Conservation (phyloP, 169 alveolate genomes). For the Plasmodium vinckei region DNA sequence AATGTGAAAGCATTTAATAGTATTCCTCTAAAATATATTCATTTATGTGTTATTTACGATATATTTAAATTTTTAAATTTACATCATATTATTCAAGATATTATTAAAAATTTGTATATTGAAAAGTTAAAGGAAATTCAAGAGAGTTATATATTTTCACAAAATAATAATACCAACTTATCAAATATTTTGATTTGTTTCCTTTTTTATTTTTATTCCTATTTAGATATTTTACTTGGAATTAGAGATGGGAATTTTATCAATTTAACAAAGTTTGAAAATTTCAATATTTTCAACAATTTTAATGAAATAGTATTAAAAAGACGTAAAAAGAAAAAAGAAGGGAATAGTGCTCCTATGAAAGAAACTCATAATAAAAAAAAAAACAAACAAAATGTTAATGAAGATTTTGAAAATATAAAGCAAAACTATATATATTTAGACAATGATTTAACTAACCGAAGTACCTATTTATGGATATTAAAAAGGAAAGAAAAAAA, state of each 20-base stretch:
- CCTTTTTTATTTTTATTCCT: slow-evolving; percentile 40
- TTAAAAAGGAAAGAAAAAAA: not conserved
- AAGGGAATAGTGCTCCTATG: not conserved
- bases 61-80: slow-evolving; percentile 47
- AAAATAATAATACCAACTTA: slow-evolving; percentile 18
- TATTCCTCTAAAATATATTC: slow-evolving; percentile 65
- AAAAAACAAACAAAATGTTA: not conserved
- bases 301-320: slow-evolving; percentile 18
- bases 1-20: slow-evolving; percentile 11
- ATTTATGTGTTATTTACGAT: slow-evolving; percentile 44
- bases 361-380: not conserved
- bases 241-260: slow-evolving; percentile 30
- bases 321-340: not conserved
- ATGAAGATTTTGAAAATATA: not conserved
- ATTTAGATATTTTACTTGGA: slow-evolving; percentile 39
- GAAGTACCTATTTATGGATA: slow-evolving; percentile 21
- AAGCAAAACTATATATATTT: slow-evolving; percentile 14
- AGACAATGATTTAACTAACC: not conserved
- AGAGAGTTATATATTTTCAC: slow-evolving; percentile 6
- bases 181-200: slow-evolving; percentile 21
- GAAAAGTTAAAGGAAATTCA: slow-evolving; percentile 25
- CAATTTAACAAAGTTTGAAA: not conserved
- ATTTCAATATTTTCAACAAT: slow-evolving; percentile 39
- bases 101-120: slow-evolving; percentile 38
- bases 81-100: slow-evolving; percentile 28